phyloP scores from a whole-genome alignment of 345 rosid genomes.

The Brassica cretica region DNA sequence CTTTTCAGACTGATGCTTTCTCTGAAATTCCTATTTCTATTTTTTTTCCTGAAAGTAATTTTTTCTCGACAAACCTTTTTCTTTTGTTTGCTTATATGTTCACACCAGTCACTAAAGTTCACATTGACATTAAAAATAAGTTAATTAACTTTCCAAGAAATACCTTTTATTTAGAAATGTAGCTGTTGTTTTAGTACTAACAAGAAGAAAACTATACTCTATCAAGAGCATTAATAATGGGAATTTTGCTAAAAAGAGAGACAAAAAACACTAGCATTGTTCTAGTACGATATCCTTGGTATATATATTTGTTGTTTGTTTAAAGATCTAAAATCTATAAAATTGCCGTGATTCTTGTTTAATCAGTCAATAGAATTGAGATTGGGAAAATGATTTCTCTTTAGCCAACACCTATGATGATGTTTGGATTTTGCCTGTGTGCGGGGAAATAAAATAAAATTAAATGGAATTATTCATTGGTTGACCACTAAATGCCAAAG shows the following conservation, averaged over 20 bases:
- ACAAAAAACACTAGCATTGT: not conserved
- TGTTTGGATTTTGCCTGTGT: conserved; percentile 39
- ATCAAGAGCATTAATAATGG: not conserved
- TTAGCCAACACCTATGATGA: conserved; percentile 35
- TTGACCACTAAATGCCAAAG: conserved; percentile 32
- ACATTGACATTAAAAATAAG: conserved; percentile 7
- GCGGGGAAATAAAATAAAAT: conserved; percentile 5
- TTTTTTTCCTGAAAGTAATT: not conserved
- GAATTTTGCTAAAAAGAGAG: not conserved
- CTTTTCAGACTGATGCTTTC: conserved; percentile 34
- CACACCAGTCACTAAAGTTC: not conserved
- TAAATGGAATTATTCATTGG: conserved; percentile 12
- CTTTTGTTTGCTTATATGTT: conserved; percentile 16
- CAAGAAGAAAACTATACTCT: not conserved
- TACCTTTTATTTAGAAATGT: not conserved
- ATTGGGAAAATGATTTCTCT: conserved; percentile 23
- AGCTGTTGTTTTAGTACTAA: not conserved
- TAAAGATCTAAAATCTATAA: not conserved
- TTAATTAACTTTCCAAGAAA: not conserved
- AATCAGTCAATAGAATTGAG: conserved; percentile 25
- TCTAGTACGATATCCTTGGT: not conserved
- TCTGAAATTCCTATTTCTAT: not conserved
- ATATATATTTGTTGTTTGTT: conserved; percentile 3
- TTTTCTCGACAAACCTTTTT: conserved; percentile 1
- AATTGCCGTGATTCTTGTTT: conserved; percentile 2